These are phyloP conservation scores for Populus nigra DNA, from an alignment of 345 rosid species.

Conservation along the genomic window DNA sequence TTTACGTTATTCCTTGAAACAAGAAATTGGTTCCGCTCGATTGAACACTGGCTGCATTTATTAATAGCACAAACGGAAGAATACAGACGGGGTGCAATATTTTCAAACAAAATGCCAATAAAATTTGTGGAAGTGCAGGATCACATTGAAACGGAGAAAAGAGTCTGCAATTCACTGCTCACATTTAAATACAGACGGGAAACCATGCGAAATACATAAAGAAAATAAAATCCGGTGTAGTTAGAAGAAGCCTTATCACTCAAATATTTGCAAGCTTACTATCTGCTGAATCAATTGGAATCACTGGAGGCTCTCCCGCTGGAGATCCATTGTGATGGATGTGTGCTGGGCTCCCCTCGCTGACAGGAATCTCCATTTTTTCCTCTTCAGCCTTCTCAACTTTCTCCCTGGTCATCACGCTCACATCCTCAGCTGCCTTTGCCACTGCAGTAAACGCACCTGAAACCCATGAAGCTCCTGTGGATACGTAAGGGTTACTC, in stretches of 20 bases:
- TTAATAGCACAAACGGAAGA: background rate
- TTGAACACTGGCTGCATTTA: background rate
- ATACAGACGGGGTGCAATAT: background rate
- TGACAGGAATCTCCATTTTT: slow-evolving; percentile 22
- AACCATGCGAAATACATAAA: background rate
- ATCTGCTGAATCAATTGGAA: slow-evolving; percentile 27
- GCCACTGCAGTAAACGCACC: slow-evolving; percentile 36
- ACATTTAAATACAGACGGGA: too few relatives aligned
- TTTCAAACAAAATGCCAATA: background rate
- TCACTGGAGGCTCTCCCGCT: slow-evolving; percentile 16
- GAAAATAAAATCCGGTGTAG: background rate
- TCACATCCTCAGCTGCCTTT: slow-evolving; percentile 43
- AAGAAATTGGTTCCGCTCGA: background rate
- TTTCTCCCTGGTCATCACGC: slow-evolving; percentile 40
- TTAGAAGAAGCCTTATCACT: background rate
- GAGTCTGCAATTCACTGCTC: background rate
- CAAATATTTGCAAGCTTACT: slow-evolving; percentile 7
- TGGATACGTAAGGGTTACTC: slow-evolving; percentile 37
- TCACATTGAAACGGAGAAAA: background rate
- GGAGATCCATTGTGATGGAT: slow-evolving; percentile 14
- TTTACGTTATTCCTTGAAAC: too few relatives aligned
- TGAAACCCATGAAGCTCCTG: slow-evolving; percentile 47
- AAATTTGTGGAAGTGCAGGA: background rate
- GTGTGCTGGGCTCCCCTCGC: slow-evolving; percentile 20
- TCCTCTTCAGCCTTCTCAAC: slow-evolving; percentile 40